A percentile compares a stretch with the other conserved stretches of the same genome.
Evolutionary conservation across 1,139 yeast species (phyloP).

Genomic region (Magnusiomyces fungicola): DNA sequence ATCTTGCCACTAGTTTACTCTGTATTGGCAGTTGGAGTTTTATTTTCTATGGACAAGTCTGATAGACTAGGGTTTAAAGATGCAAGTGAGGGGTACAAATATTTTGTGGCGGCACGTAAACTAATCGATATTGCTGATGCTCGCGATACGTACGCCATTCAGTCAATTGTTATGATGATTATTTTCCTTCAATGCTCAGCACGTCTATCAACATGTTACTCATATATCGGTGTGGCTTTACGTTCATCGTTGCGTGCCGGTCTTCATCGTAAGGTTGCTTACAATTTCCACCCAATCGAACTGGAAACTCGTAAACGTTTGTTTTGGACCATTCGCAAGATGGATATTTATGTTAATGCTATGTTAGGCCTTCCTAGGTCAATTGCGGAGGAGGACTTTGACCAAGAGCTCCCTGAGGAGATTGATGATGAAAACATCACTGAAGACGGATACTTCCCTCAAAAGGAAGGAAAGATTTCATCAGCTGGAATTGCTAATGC

Average conservation of each 20-base stretch:
- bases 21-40: conserved; percentile 64
- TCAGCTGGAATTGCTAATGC: conserved; percentile 80
- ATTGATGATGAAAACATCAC: conserved; percentile 85
- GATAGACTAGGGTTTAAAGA: conserved; percentile 36
- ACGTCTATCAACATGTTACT: conserved; percentile 79
- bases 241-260: conserved; percentile 86
- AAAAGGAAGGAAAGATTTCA: conserved; percentile 42
- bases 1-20: conserved; percentile 73
- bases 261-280: conserved; percentile 65
- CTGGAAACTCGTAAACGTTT: conserved; percentile 77
- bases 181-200: conserved; percentile 87
- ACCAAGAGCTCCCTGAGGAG: conserved; percentile 80
- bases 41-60: conserved; percentile 44
- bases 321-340: conserved; percentile 82
- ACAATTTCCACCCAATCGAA: conserved; percentile 71
- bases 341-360: conserved; percentile 87
- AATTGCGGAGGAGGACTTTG: conserved; percentile 66
- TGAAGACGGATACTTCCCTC: conserved; percentile 41
- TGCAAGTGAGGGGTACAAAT: conserved; percentile 64
- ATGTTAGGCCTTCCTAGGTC: conserved; percentile 80
- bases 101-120: conserved; percentile 75
- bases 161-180: conserved; percentile 59
- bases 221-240: conserved; percentile 87
- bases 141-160: conserved; percentile 56
- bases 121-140: conserved; percentile 63